Percentiles rank a stretch among this genome's conserved stretches.
Conservation (phyloP, 2,329 filamentous ascomycete species). For the Alternaria novae-zelandiae region DNA sequence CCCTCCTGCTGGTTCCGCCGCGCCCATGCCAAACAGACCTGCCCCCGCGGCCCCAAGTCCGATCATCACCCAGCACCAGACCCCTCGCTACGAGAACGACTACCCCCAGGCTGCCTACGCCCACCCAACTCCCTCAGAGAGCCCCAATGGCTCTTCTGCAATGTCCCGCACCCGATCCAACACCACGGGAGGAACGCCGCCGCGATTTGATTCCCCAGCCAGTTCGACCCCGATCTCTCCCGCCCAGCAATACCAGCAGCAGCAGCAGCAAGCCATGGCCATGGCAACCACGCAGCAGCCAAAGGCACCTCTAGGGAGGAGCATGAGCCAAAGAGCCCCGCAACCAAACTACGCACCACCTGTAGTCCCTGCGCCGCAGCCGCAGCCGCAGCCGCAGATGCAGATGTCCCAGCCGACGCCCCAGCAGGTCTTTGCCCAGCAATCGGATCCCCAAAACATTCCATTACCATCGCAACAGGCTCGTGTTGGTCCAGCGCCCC, state of each 20-base stretch:
- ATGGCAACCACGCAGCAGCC: conserved; percentile 72
- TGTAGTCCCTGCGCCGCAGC: conserved; percentile 51
- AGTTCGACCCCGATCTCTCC: conserved; percentile 46
- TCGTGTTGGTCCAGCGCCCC: conserved; percentile 62
- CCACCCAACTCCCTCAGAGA: conserved; percentile 50
- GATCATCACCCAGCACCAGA: conserved; percentile 35
- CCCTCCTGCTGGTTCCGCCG: conserved; percentile 49
- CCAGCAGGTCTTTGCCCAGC: conserved; percentile 57
- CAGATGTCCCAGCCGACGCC: conserved; percentile 49
- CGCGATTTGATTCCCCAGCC: conserved; percentile 55
- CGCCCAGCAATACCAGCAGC: conserved; percentile 70
- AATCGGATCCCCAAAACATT: conserved; percentile 52
- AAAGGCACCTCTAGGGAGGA: conserved; percentile 75
- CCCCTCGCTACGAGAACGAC: conserved; percentile 48
- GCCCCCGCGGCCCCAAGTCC: conserved; percentile 63
- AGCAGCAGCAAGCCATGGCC: conserved; percentile 83
- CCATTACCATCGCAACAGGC: conserved; percentile 57
- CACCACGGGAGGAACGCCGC: conserved; percentile 49
- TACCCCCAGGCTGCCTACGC: conserved; percentile 52
- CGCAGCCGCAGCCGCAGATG: neutral
- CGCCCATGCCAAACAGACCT: conserved; percentile 62
- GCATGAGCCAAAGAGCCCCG: conserved; percentile 70
- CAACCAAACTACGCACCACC: conserved; percentile 40
- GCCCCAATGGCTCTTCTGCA: conserved; percentile 43
- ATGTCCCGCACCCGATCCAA: conserved; percentile 52